Evolutionary conservation across 2,329 filamentous ascomycete genomes (phyloP).

Genomic region (Metarhizium rileyi): DNA sequence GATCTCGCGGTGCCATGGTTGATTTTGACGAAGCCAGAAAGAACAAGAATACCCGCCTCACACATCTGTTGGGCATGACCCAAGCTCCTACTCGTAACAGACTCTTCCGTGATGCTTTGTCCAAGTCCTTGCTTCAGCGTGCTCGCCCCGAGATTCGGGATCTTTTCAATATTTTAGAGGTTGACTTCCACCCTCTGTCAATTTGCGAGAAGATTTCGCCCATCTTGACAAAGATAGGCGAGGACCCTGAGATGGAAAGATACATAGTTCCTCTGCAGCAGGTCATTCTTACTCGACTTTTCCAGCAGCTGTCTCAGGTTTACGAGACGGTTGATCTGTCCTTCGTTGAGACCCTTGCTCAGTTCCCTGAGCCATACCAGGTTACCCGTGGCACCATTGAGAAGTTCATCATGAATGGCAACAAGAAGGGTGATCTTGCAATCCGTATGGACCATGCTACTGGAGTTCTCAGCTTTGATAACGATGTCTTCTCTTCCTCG

Average conservation of each 20-base stretch:
- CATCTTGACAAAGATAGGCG: constrained; percentile 86
- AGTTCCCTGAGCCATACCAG: constrained; percentile 95
- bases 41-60: constrained; percentile 97
- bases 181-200: constrained; percentile 96
- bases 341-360: constrained; percentile 86
- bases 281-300: constrained; percentile 94
- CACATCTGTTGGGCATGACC: constrained; percentile 89
- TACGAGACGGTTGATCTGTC: constrained; percentile 95
- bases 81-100: constrained; percentile 79
- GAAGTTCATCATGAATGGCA: constrained; percentile 99
- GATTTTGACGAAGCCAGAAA: constrained; percentile 96
- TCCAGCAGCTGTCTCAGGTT: constrained; percentile 97
- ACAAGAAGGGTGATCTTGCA: constrained; percentile 97
- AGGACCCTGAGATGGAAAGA: constrained; percentile 92
- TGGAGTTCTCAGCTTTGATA: constrained; percentile 92
- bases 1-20: constrained; percentile 89
- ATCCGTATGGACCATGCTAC: constrained; percentile 95
- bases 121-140: constrained; percentile 88
- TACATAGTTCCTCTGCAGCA: constrained; percentile 94
- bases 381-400: constrained; percentile 85
- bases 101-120: constrained; percentile 91
- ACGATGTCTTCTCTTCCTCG: constrained; percentile 93
- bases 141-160: constrained; percentile 91
- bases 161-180: constrained; percentile 96
- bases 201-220: constrained; percentile 99